phyloP scores from a whole-genome alignment of 2,329 filamentous ascomycete genomes.

The Venturia asperata region DNA sequence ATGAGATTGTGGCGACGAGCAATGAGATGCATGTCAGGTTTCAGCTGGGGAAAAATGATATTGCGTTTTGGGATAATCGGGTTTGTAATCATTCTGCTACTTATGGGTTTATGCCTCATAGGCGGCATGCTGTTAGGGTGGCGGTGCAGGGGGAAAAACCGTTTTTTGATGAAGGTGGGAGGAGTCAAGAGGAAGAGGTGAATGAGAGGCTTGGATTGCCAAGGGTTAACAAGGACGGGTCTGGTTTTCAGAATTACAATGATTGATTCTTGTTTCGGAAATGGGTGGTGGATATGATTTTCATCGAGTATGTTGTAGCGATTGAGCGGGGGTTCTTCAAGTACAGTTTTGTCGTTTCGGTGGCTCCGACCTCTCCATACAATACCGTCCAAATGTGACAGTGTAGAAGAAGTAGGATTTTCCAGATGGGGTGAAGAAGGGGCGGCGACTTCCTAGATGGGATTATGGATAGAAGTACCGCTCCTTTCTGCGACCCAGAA shows the following conservation, averaged over 20 bases:
- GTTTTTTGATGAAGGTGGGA: conserved; percentile 38
- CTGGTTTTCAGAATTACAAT: conserved; percentile 51
- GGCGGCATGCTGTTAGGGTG: conserved; percentile 48
- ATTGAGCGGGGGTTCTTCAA: no score
- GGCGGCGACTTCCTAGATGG: no score
- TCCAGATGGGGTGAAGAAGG: no score
- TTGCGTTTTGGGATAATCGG: conserved; percentile 63
- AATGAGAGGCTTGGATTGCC: conserved; percentile 42
- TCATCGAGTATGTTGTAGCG: no score
- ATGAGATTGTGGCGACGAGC: conserved; percentile 49
- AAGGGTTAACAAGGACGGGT: conserved; percentile 49
- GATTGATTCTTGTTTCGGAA: conserved; percentile 29
- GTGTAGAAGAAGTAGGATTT: no score
- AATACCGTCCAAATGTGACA: no score
- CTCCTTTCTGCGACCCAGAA: no score
- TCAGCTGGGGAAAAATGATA: conserved; percentile 57
- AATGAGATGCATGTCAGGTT: conserved; percentile 65
- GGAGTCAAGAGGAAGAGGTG: conserved; percentile 49
- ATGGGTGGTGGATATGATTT: no score
- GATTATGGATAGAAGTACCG: no score
- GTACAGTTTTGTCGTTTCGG: no score
- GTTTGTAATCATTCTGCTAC: conserved; percentile 49
- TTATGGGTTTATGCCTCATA: conserved; percentile 51
- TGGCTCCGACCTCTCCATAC: no score
- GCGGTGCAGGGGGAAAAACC: conserved; percentile 43